These are phyloP conservation scores for Firmiana major DNA, from an alignment of 345 rosid species.

Conservation along the genomic window DNA sequence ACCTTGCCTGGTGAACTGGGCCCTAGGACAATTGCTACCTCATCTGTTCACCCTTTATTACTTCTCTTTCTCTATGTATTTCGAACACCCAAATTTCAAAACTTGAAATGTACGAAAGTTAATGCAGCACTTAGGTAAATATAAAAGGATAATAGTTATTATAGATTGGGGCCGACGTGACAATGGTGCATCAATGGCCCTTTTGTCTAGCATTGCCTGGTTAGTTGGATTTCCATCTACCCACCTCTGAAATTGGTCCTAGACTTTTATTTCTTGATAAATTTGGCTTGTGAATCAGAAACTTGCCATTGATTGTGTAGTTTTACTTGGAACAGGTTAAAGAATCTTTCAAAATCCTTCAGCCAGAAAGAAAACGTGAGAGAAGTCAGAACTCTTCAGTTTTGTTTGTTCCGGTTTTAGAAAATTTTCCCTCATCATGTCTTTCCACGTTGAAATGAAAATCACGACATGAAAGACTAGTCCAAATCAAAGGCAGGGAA, in stretches of 20 bases:
- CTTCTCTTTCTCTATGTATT: slow-evolving; percentile 10
- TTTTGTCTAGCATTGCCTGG: background rate
- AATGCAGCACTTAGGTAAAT: background rate
- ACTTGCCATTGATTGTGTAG: background rate
- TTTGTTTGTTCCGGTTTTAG: background rate
- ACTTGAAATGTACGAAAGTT: background rate
- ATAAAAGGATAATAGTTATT: background rate
- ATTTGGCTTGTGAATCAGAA: background rate
- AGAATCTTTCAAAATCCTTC: background rate
- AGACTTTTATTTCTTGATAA: background rate
- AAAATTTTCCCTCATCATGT: background rate
- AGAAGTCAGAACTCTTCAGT: background rate
- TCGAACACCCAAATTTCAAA: background rate
- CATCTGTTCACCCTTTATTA: background rate
- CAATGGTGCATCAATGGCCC: background rate
- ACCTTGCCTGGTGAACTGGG: slow-evolving; percentile 5
- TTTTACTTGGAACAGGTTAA: background rate
- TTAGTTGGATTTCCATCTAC: background rate
- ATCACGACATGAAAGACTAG: background rate
- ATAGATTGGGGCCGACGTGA: background rate
- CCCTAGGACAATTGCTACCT: background rate
- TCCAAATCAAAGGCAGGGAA: slow-evolving; percentile 14
- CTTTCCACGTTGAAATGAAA: background rate
- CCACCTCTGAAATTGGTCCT: slow-evolving; percentile 4
- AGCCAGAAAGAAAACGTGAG: background rate